Base-by-base conservation (phyloP, 768 basidiomycete genomes). In the Dictyophora rubrovolvata region DNA sequence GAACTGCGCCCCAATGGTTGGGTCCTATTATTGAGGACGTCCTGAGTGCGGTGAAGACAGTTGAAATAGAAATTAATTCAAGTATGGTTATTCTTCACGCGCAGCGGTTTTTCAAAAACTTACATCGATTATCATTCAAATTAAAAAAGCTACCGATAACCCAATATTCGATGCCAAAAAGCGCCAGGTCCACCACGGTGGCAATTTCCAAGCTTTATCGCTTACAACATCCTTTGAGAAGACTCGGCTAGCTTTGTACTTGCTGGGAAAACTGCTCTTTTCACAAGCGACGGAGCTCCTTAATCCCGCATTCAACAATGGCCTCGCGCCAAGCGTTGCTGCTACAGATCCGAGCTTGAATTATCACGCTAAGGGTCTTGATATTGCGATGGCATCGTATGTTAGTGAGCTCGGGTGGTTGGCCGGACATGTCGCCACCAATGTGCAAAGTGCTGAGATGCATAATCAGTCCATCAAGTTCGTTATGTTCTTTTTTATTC, bases 391-490 rank as follows among this genome's bases (percentile, higher is more conserved):
- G 5, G 89, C 91, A 9, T 85, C 91, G 0, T 93, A 93, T 67
- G 79, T 85, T 1, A 76, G 85, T 51, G 91, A 93, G 70, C 80
- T 93, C 35, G 90, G 89, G 23, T 85, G 79, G 66, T 78, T 92
- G 22, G 90, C 87, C 18, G 88, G 82, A 72, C 89, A 91, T 0
- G 89, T 93, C 10, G 86, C 86, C 2, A 89, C 88, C 0, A 85
- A 87, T 63, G 82, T 90, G 53, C 89, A 93, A 66, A 86, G 85
- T 1, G 90, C 90, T 1, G 90, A 93, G 72, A 89, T 92, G 87
- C 88, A 91, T 68, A 93, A 93, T 64, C 91, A 93, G 70, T 86
- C 91, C 48, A 80, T 93, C 70, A 93, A 93, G 87, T 89, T 62
- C 61, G 86, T 74, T 2, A 28, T 28, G 28, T 28, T 28, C 28